Evolutionary conservation across 345 rosid species (phyloP).

Genomic region (Corchorus capsularis): DNA sequence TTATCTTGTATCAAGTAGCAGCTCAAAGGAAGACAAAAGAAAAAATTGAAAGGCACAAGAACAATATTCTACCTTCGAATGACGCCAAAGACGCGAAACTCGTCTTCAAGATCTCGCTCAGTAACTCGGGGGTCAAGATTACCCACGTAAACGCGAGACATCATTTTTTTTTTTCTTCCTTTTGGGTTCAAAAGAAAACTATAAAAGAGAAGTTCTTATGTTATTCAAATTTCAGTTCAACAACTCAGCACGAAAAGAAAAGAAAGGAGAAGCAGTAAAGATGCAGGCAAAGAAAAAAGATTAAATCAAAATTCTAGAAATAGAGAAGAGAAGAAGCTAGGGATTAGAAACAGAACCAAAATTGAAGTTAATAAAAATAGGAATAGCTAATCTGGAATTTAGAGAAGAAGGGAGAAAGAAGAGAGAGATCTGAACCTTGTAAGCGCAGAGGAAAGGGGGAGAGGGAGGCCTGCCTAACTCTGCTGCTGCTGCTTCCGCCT

Average conservation of each 20-base stretch:
- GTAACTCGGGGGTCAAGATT: conserved; percentile 73
- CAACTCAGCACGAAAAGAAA: neutral
- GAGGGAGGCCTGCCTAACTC: neutral
- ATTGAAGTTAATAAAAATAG: neutral
- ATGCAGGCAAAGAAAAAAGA: neutral
- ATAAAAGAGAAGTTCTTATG: neutral
- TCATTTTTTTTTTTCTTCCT: conserved; percentile 16
- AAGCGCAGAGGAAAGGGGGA: conserved; percentile 2
- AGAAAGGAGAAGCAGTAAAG: neutral
- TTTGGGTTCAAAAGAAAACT: conserved; percentile 19
- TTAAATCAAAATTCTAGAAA: neutral
- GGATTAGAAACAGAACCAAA: neutral
- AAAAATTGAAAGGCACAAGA: neutral
- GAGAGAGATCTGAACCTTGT: conserved; percentile 23
- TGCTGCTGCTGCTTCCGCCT: conserved; percentile 1
- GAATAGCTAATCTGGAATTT: neutral
- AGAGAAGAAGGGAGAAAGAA: neutral
- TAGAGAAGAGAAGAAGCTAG: neutral
- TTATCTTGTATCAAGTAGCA: neutral
- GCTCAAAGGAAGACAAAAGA: neutral
- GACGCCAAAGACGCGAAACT: conserved; percentile 65
- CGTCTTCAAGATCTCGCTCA: conserved; percentile 80
- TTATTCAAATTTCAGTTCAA: conserved; percentile 8
- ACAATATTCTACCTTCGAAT: conserved; percentile 53
- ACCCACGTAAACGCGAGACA: conserved; percentile 84